Base-by-base conservation (phyloP, 2,329 filamentous ascomycete genomes). In the Thielaviopsis cerberus region DNA sequence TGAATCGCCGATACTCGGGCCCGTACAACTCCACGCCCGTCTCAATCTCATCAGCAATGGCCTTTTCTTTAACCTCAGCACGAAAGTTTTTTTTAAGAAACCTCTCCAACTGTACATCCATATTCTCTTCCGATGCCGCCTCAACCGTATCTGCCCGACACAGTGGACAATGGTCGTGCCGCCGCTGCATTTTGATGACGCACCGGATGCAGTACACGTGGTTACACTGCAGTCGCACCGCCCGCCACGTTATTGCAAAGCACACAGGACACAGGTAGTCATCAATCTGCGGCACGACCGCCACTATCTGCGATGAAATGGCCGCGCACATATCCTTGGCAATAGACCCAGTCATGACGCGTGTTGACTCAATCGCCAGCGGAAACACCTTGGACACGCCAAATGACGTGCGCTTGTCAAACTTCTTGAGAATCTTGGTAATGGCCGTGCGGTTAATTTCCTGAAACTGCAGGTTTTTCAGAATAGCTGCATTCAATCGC, bases 131-230 rank as follows among this genome's bases (percentile, higher is more conserved):
- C 13, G 45, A 55, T 0, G 88, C 87, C 59, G 76, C 72, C 72
- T 87, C 76, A 11, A 94, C 79, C 0, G 83, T 85, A 59, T 83
- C 77, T 20, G 80, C 77, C 59, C 89, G 77, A 67, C 88, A 94
- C 57, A 92, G 73, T 0, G 88, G 88, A 66, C 88, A 94, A 55
- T 79, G 73, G 66, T 85, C 81, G 61, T 76, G 75, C 45, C 80
- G 78, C 52, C 81, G 80, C 67, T 92, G 88, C 71, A 94, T 80
- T 64, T 86, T 81, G 62, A 94, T 82, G 54, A 91, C 76, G 66
- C 88, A 94, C 2, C 86, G 77, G 59, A 92, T 91, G 71, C 88
- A 94, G 66, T 91, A 90, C 15, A 90, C 72, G 63, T 92, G 87
- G 26, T 77, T 72, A 68, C 88, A 94, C 15, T 77, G 76, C 34